A percentile compares a stretch with the other conserved stretches of the same genome.
These are phyloP conservation scores for Priceomyces fermenticarens DNA, from an alignment of 805 yeast genomes.

Conservation along the genomic window DNA sequence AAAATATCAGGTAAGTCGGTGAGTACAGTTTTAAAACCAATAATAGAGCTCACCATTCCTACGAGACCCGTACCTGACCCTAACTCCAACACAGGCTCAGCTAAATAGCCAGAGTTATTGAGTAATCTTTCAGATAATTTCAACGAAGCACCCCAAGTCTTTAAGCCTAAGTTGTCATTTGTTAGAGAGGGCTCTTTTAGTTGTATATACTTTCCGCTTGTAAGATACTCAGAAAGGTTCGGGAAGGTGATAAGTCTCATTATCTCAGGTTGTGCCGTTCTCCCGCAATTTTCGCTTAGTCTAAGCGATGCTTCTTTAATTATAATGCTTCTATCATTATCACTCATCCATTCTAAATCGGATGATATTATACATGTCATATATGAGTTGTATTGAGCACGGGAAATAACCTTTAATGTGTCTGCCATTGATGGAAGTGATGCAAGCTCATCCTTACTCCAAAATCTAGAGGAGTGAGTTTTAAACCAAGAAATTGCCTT, in stretches of 20 bases:
- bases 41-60: slow-evolving; percentile 63
- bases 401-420: slow-evolving; percentile 23
- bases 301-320: slow-evolving; percentile 58
- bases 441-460: slow-evolving; percentile 17
- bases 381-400: slow-evolving; percentile 42
- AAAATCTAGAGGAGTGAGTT: slow-evolving; percentile 29
- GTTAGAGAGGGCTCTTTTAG: slow-evolving; percentile 84
- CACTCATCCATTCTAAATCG: slow-evolving; percentile 45
- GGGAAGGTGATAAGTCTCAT: slow-evolving; percentile 55
- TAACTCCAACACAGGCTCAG: slow-evolving; percentile 56
- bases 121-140: slow-evolving; percentile 59
- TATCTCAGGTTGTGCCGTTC: slow-evolving; percentile 76
- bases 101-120: slow-evolving; percentile 14
- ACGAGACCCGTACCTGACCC: slow-evolving; percentile 95
- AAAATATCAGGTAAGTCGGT: slow-evolving; percentile 83
- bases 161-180: slow-evolving; percentile 81
- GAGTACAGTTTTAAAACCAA: slow-evolving; percentile 50
- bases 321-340: slow-evolving; percentile 37
- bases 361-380: slow-evolving; percentile 49
- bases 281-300: slow-evolving; percentile 78
- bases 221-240: slow-evolving; percentile 20
- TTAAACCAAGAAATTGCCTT: slow-evolving; percentile 45
- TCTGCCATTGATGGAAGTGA: slow-evolving; percentile 25
- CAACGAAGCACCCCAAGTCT: slow-evolving; percentile 94
- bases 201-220: slow-evolving; percentile 20